A percentile compares a stretch with the other conserved stretches of the same genome.
Evolutionary conservation across 768 basidiomycete genomes (phyloP).

Genomic region (Sistotremastrum suecicum): DNA sequence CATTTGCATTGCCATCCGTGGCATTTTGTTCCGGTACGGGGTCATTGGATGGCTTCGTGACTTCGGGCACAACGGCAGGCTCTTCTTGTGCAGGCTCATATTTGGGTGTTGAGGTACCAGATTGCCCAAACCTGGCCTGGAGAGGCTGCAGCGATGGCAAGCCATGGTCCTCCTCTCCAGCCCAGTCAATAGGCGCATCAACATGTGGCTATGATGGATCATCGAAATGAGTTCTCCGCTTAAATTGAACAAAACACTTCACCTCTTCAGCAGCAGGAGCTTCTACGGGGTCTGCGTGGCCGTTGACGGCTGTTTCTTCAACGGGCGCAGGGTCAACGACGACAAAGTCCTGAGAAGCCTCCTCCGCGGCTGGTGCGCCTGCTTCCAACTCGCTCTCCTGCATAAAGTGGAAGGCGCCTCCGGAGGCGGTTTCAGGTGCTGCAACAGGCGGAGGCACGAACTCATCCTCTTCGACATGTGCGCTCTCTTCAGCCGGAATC

Average conservation of each 20-base stretch:
- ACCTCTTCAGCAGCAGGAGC: not conserved
- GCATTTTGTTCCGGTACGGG: not conserved
- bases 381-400: constrained; percentile 64
- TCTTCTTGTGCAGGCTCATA: constrained; percentile 22
- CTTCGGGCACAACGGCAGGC: constrained; percentile 14
- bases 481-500: constrained; percentile 1
- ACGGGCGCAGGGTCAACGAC: not conserved
- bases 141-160: constrained; percentile 67
- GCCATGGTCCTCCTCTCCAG: constrained; percentile 64
- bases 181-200: constrained; percentile 57
- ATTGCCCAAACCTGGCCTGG: constrained; percentile 64
- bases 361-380: constrained; percentile 30
- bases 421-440: constrained; percentile 22
- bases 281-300: not conserved
- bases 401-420: constrained; percentile 60
- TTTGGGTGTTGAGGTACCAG: constrained; percentile 55
- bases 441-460: constrained; percentile 16
- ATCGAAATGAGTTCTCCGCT: not conserved
- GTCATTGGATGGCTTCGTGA: constrained; percentile 6
- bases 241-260: not conserved
- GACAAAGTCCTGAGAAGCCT: constrained; percentile 24
- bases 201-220: not conserved
- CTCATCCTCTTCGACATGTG: constrained; percentile 3
- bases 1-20: constrained; percentile 11
- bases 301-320: not conserved